phyloP scores from a whole-genome alignment of 345 rosid genomes.

The Brassica carinata region DNA sequence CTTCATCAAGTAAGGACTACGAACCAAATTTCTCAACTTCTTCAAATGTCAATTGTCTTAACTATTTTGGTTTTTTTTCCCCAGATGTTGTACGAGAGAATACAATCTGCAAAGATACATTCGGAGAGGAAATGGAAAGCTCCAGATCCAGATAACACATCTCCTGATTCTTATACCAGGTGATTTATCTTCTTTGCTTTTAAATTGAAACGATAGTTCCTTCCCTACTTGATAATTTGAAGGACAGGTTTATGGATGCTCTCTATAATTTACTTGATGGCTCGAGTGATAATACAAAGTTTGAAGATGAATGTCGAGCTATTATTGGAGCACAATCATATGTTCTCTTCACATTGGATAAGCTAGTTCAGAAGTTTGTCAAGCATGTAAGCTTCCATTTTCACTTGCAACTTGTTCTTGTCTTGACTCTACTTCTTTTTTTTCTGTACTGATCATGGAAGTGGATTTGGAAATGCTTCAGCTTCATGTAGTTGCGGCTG shows the following conservation, averaged over 20 bases:
- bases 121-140: conserved; percentile 97
- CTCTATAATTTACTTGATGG: conserved; percentile 92
- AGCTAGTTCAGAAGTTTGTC: conserved; percentile 85
- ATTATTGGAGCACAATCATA: conserved; percentile 96
- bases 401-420: conserved; percentile 7
- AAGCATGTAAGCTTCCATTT: conserved; percentile 65
- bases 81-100: conserved; percentile 90
- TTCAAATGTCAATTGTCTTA: background rate
- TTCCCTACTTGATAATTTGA: conserved; percentile 18
- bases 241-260: conserved; percentile 80
- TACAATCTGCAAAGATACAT: conserved; percentile 90
- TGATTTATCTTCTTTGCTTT: conserved; percentile 33
- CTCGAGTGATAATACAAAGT: conserved; percentile 86
- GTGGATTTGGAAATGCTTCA: conserved; percentile 41
- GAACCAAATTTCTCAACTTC: background rate
- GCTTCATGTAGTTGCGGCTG: conserved; percentile 87
- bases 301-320: conserved; percentile 98
- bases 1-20: conserved; percentile 86
- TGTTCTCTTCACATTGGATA: conserved; percentile 90
- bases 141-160: conserved; percentile 55
- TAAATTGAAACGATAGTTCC: background rate
- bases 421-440: conserved; percentile 12
- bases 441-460: background rate
- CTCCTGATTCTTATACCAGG: conserved; percentile 90
- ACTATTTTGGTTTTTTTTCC: conserved; percentile 1